Base-by-base conservation (phyloP, 768 basidiomycete genomes). In the Suillus subaureus region DNA sequence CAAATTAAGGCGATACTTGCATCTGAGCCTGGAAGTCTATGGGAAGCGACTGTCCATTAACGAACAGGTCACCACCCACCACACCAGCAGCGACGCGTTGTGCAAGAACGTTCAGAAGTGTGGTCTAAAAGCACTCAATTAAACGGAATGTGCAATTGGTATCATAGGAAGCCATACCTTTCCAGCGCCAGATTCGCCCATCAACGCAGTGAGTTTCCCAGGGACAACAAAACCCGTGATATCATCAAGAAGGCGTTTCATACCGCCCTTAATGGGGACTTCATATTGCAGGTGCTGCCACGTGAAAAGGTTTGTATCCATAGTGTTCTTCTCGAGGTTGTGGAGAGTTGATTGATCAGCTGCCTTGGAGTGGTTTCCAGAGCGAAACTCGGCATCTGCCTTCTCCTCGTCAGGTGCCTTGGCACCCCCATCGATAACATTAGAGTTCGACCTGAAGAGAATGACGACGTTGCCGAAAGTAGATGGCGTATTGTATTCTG, bases 171-270 rank as follows among this genome's bases (percentile, higher is more conserved):
- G 51, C 31, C 8, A 16, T 39, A 78, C 80, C 73, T 77, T 85
- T 69, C 83, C 88, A 66, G 77, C 85, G 63, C 78, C 83, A 55
- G 73, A 86, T 77, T 78, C 88, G 63, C 83, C 94, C 93, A 90
- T 94, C 71, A 88, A 82, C 62, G 89, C 91, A 0, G 90, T 92
- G 64, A 94, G 76, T 65, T 82, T 93, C 7, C 94, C 94, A 0
- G 94, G 94, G 15, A 85, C 86, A 23, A 93, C 92, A 74, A 84
- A 94, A 0, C 93, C 93, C 31, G 87, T 90, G 15, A 94, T 83
- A 56, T 92, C 84, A 67, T 93, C 84, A 63, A 94, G 79, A 5
- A 94, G 80, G 35, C 75, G 77, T 47, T 84, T 79, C 16, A 88
- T 79, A 2, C 84, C 80, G 9, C 51, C 51, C 26, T 18, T 3